Conservation (phyloP, 2,329 filamentous ascomycete species). For the Zymoseptoria pseudotritici region DNA sequence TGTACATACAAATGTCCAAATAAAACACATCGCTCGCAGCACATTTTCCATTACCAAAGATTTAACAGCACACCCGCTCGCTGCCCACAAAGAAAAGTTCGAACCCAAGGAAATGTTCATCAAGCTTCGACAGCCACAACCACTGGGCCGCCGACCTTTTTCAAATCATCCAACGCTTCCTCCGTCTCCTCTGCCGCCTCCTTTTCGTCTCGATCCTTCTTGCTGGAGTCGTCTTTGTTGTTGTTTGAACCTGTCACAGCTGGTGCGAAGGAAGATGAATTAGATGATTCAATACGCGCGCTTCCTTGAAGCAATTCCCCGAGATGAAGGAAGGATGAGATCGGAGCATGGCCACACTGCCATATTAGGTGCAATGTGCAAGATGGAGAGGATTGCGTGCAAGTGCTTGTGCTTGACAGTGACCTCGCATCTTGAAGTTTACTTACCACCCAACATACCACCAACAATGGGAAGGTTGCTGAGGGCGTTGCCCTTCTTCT, state of each 20-base stretch:
- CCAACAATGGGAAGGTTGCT: conserved; percentile 40
- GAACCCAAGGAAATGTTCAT: background rate
- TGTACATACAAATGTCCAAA: background rate
- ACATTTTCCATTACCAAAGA: background rate
- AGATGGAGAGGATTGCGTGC: background rate
- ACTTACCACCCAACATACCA: conserved; percentile 41
- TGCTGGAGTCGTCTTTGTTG: conserved; percentile 1
- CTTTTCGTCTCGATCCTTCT: conserved; percentile 1
- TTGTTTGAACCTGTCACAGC: background rate
- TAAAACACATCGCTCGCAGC: background rate
- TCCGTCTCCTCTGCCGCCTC: conserved; percentile 6
- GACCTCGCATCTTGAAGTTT: conserved; percentile 11
- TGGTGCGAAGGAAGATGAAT: conserved; percentile 1
- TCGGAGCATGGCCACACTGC: background rate
- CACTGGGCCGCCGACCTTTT: conserved; percentile 5
- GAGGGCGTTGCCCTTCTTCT: conserved; percentile 28
- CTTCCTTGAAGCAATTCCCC: background rate
- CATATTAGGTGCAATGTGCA: background rate
- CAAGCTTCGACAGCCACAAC: conserved; percentile 3
- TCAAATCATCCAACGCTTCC: conserved; percentile 6
- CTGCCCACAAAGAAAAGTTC: background rate
- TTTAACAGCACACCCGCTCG: background rate
- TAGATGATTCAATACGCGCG: conserved; percentile 4
- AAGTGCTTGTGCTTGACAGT: background rate
- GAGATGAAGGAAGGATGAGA: background rate